Percentiles rank a stretch among this genome's conserved stretches.
Evolutionary conservation across 169 alveolate species (phyloP).

Genomic region (Toxoplasma gondii): DNA sequence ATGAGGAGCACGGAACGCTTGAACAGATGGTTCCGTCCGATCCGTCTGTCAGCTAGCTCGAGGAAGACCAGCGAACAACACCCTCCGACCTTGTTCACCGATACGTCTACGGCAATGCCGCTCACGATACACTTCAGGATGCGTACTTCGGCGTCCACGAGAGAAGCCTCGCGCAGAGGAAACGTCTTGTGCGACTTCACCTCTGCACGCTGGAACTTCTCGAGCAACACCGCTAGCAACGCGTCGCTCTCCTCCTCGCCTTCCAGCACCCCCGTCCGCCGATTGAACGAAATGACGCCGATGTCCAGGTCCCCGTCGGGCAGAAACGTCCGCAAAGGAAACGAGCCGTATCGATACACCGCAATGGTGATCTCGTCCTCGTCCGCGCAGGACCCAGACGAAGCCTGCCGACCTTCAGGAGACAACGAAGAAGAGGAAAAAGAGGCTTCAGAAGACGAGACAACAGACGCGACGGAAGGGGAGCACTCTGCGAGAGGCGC

Average conservation of each 20-base stretch:
- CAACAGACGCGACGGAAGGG: background rate
- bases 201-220: constrained; percentile 42
- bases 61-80: constrained; percentile 70
- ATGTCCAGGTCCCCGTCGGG: constrained; percentile 74
- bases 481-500: too few relatives aligned
- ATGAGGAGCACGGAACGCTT: constrained; percentile 69
- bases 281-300: constrained; percentile 60
- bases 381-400: constrained; percentile 53
- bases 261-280: constrained; percentile 56
- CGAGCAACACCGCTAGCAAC: constrained; percentile 46
- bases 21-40: constrained; percentile 68
- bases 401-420: background rate
- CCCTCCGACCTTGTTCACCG: constrained; percentile 72
- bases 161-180: constrained; percentile 55
- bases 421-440: background rate
- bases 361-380: constrained; percentile 58
- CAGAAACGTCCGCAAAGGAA: constrained; percentile 68
- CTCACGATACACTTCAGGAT: constrained; percentile 64
- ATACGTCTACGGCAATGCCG: constrained; percentile 68
- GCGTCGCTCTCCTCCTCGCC: constrained; percentile 68
- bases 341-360: constrained; percentile 70
- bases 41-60: constrained; percentile 66
- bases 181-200: constrained; percentile 40
- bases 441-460: background rate
- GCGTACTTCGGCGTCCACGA: constrained; percentile 69